Conservation (phyloP, 202 grass and related monocot genomes). For the Musa balbisiana region DNA sequence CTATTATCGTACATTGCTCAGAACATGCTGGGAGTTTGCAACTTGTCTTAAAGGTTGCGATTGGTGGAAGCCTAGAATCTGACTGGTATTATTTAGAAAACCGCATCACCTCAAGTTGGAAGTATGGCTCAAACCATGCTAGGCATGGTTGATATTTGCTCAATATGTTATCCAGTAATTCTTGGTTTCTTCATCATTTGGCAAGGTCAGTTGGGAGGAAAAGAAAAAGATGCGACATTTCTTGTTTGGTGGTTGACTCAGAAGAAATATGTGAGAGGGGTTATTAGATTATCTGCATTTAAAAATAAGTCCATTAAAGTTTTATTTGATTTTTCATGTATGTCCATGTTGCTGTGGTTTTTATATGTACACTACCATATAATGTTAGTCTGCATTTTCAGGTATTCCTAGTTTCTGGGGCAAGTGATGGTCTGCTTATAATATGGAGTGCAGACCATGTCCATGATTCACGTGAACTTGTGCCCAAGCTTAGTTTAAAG, state of each 20-base stretch:
- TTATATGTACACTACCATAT: background rate
- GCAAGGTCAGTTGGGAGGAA: too few species aligned
- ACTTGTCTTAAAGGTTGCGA: background rate
- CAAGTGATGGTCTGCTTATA: conserved; percentile 86
- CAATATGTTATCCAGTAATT: background rate
- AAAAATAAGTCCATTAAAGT: background rate
- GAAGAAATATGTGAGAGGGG: too few species aligned
- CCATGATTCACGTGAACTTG: conserved; percentile 87
- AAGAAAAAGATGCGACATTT: too few species aligned
- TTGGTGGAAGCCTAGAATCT: background rate
- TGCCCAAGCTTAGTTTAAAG: conserved; percentile 97
- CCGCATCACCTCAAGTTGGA: background rate
- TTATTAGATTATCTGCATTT: too few species aligned
- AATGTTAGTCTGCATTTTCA: conserved; percentile 30
- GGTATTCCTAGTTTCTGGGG: conserved; percentile 96
- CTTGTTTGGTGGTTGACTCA: too few species aligned
- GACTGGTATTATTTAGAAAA: background rate
- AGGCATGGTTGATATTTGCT: too few species aligned
- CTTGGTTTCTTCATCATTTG: background rate
- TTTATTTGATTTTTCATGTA: background rate
- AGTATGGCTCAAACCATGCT: background rate
- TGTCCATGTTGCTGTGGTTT: background rate
- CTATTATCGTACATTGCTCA: background rate
- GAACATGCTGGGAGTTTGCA: background rate
- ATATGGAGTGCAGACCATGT: conserved; percentile 96